Evolutionary conservation across 1,284 basidiomycete species (phyloP), one percentile per base, ranked within the genome.

Genomic region (Hymenochaete sp.): DNA sequence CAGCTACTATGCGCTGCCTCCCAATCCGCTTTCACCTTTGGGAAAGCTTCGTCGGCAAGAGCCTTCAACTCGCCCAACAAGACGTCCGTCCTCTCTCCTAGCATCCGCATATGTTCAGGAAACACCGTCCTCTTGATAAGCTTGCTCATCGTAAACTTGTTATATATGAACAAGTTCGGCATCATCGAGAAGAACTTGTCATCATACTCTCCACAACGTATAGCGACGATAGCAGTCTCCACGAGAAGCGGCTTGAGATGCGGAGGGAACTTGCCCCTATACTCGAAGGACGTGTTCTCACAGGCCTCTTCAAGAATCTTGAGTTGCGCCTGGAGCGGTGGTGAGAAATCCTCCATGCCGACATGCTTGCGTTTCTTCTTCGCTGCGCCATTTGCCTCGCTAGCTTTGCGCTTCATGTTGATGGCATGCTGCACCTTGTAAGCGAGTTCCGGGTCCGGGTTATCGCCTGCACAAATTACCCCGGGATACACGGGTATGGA

Each of bases 131-230:
- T 74, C 58, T 87, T 89, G 61, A 87, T 86, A 22, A 90, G 70
- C 75, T 89, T 89, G 83, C 69, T 82, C 84, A 88, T 88, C 0
- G 86, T 89, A 62, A 88, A 95, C 55, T 86, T 83, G 64, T 96
- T 96, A 61, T 95, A 95, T 0, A 91, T 91, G 58, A 96, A 93
- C 35, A 95, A 65, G 24, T 68, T 71, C 0, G 92, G 90, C 78
- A 96, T 84, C 29, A 84, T 69, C 57, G 80, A 82, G 67, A 95
- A 95, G 60, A 93, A 95, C 58, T 88, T 80, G 16, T 93, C 89
- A 56, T 91, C 83, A 64, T 93, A 95, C 60, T 93, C 86, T 61
- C 81, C 86, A 28, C 90, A 71, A 43, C 77, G 70, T 55, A 95
- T 79, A 0, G 93, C 93, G 42, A 82, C 72, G 41, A 87, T 63